A percentile compares a stretch with the other conserved stretches of the same genome.
Evolutionary conservation across 805 yeast species (phyloP).

Genomic region (Candida vaughaniae): DNA sequence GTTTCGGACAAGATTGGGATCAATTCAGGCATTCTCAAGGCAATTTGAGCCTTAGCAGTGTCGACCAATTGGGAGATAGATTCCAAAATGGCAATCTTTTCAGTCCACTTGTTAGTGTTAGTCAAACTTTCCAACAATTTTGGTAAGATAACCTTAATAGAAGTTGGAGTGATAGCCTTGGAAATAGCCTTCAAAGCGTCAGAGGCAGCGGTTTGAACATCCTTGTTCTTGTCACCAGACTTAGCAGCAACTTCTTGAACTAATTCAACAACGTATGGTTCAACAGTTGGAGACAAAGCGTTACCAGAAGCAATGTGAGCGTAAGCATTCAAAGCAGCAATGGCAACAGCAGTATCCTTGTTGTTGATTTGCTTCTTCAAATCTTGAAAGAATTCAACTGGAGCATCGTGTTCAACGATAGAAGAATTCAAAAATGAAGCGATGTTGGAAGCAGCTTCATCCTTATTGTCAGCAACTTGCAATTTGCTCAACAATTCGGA

Average conservation of each 20-base stretch:
- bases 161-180: conserved; percentile 82
- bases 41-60: conserved; percentile 92
- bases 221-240: conserved; percentile 89
- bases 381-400: conserved; percentile 79
- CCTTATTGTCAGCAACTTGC: conserved; percentile 87
- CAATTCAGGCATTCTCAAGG: conserved; percentile 99
- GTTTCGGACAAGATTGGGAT: conserved; percentile 98
- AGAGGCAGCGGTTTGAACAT: conserved; percentile 69
- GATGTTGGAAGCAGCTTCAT: conserved; percentile 83
- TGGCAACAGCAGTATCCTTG: conserved; percentile 68
- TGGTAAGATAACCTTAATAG: conserved; percentile 89
- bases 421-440: conserved; percentile 94
- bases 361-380: conserved; percentile 72
- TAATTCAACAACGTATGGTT: conserved; percentile 87
- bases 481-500: conserved; percentile 91
- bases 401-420: conserved; percentile 98
- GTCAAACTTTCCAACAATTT: conserved; percentile 66
- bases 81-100: conserved; percentile 87
- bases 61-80: conserved; percentile 87
- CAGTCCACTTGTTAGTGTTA: conserved; percentile 92
- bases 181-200: conserved; percentile 77
- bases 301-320: conserved; percentile 78
- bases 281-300: conserved; percentile 86
- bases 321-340: conserved; percentile 80
- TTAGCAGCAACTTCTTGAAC: conserved; percentile 67